These are phyloP conservation scores for Boletus semigastroideus DNA, from an alignment of 1,284 basidiomycete species.

Conservation along the genomic window DNA sequence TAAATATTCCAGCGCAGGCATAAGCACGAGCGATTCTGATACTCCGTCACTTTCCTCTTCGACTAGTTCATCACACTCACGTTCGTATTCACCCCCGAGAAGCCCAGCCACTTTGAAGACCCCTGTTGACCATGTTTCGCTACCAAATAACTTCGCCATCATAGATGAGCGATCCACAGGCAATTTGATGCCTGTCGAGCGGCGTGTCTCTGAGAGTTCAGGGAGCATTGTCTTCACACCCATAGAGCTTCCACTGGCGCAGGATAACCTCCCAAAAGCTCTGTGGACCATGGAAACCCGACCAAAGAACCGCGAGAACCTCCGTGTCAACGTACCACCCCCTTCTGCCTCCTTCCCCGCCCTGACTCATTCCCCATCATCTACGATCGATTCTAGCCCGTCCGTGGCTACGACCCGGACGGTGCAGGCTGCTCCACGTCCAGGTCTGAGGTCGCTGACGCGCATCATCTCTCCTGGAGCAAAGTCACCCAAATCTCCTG, in stretches of 20 bases:
- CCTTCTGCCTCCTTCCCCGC: slow-evolving; percentile 16
- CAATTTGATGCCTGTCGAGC: not conserved
- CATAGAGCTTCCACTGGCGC: slow-evolving; percentile 6
- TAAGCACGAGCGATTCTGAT: slow-evolving; percentile 40
- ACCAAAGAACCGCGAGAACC: slow-evolving; percentile 31
- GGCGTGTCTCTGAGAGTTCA: slow-evolving; percentile 20
- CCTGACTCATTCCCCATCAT: slow-evolving; percentile 16
- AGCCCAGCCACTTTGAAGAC: slow-evolving; percentile 36
- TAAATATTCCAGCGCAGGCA: slow-evolving; percentile 28
- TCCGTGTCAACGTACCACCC: slow-evolving; percentile 32
- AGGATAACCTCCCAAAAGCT: slow-evolving; percentile 5
- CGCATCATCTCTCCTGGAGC: slow-evolving; percentile 28
- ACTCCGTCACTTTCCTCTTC: slow-evolving; percentile 46
- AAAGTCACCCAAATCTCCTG: slow-evolving; percentile 12
- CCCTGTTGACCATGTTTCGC: slow-evolving; percentile 21
- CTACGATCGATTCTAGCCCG: slow-evolving; percentile 10
- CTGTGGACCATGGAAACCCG: slow-evolving; percentile 8
- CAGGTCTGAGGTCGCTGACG: slow-evolving; percentile 24
- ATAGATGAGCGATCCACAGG: slow-evolving; percentile 27
- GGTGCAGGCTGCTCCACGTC: slow-evolving; percentile 1
- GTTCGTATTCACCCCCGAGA: slow-evolving; percentile 35
- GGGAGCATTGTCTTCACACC: slow-evolving; percentile 29
- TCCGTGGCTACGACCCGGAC: slow-evolving; percentile 3
- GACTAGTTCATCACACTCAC: slow-evolving; percentile 40
- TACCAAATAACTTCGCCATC: slow-evolving; percentile 21